A percentile compares a stretch with the other conserved stretches of the same genome.
Evolutionary conservation across 495 filamentous ascomycete species (phyloP).

Genomic region (Sporormia fimetaria): DNA sequence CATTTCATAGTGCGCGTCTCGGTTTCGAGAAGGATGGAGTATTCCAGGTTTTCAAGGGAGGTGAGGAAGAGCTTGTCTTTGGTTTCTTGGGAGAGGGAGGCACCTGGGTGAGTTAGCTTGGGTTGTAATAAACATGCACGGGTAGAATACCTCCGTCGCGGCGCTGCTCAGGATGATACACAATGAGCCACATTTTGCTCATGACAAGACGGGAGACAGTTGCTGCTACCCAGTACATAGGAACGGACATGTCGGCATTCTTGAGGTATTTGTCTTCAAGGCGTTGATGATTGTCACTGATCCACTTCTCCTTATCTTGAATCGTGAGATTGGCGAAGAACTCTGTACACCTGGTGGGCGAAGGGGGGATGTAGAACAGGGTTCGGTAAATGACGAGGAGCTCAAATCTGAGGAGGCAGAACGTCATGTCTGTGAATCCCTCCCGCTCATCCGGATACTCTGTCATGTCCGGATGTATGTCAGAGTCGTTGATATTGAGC

Average conservation of each 20-base stretch:
- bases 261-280: slow-evolving; percentile 58
- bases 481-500: slow-evolving; percentile 63
- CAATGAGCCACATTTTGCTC: slow-evolving; percentile 54
- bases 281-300: slow-evolving; percentile 49
- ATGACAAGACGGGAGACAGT: slow-evolving; percentile 58
- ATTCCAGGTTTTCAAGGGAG: slow-evolving; percentile 66
- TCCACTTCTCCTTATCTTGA: slow-evolving; percentile 46
- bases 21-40: slow-evolving; percentile 49
- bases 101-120: slow-evolving; percentile 14
- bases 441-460: slow-evolving; percentile 46
- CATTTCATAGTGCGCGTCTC: slow-evolving; percentile 53
- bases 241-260: slow-evolving; percentile 48
- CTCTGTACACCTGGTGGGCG: slow-evolving; percentile 29
- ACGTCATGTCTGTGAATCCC: slow-evolving; percentile 64
- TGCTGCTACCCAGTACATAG: slow-evolving; percentile 56
- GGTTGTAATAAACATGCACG: not conserved
- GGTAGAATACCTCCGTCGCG: slow-evolving; percentile 29
- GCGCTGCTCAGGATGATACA: slow-evolving; percentile 47
- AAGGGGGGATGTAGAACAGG: slow-evolving; percentile 34
- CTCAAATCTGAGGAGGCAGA: slow-evolving; percentile 48
- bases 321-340: slow-evolving; percentile 39
- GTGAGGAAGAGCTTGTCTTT: slow-evolving; percentile 64
- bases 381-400: slow-evolving; percentile 33
- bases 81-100: slow-evolving; percentile 41
- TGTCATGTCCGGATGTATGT: slow-evolving; percentile 55